phyloP scores from a whole-genome alignment of 768 basidiomycete species.

The Psilocybe tampanensis region DNA sequence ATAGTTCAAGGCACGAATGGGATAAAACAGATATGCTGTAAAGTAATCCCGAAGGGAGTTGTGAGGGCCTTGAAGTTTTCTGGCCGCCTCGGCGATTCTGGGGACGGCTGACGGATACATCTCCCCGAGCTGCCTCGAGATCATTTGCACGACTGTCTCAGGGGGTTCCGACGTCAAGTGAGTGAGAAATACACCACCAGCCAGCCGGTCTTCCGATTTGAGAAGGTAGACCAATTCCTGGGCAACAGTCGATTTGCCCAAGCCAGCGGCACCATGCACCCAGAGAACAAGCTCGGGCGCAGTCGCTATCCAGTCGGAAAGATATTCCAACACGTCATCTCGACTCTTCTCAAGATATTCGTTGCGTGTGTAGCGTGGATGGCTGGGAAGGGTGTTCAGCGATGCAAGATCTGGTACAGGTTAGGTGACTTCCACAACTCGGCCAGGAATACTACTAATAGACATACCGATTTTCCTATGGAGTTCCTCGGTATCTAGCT shows the following conservation, averaged over 20 bases:
- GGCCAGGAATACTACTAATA: no score
- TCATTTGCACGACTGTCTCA: neutral
- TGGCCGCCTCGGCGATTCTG: neutral
- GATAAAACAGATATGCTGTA: neutral
- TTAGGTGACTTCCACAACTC: no score
- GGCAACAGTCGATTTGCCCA: constrained; percentile 3
- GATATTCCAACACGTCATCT: no score
- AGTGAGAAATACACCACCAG: neutral
- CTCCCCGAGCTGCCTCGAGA: neutral
- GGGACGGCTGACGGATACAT: neutral
- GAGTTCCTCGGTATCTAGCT: no score
- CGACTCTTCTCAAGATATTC: no score
- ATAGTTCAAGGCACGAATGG: no score
- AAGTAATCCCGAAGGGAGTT: neutral
- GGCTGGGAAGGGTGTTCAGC: no score
- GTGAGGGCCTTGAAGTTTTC: neutral
- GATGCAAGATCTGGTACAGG: no score
- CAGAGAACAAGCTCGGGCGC: no score
- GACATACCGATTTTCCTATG: no score
- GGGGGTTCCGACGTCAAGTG: neutral
- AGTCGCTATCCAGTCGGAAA: no score
- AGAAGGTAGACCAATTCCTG: constrained; percentile 1
- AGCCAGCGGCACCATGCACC: neutral
- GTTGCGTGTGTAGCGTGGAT: no score
- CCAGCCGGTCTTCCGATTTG: neutral